These are phyloP conservation scores for Copromyces sp. DNA, from an alignment of 495 filamentous ascomycete genomes.

Conservation along the genomic window DNA sequence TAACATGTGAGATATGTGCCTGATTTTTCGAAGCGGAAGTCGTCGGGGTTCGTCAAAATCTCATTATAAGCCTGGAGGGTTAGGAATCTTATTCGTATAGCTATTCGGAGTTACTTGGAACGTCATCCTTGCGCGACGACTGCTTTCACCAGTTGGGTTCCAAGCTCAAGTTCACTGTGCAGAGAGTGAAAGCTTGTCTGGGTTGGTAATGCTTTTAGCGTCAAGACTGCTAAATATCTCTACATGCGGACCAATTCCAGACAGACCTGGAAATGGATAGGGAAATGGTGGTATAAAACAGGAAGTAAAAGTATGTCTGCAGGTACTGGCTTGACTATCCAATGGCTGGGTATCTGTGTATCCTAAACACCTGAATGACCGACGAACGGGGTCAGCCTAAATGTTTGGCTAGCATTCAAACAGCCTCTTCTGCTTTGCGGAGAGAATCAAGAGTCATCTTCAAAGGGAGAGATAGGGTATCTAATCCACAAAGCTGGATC, in stretches of 20 bases:
- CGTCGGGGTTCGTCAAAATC: too few species aligned
- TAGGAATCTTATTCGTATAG: neutral
- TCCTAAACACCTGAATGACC: neutral
- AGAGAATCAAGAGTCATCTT: neutral
- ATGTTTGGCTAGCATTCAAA: neutral
- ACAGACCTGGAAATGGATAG: neutral
- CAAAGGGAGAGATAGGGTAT: neutral
- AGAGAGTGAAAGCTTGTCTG: neutral
- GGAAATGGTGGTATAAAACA: neutral
- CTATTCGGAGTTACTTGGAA: neutral
- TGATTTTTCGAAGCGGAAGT: neutral
- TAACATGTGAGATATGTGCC: neutral
- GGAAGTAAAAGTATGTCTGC: neutral
- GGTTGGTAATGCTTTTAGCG: neutral
- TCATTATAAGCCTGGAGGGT: neutral
- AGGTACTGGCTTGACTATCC: neutral
- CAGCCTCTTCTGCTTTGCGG: neutral
- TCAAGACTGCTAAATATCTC: neutral
- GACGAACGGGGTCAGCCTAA: neutral
- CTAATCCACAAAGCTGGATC: too few species aligned
- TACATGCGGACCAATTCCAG: neutral
- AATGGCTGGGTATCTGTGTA: neutral
- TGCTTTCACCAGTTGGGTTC: neutral
- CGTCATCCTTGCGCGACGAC: too few species aligned
- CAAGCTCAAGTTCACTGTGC: neutral